Base-by-base conservation (phyloP, 108 stramenopile genomes). In the Halocafeteria seosinensis region DNA sequence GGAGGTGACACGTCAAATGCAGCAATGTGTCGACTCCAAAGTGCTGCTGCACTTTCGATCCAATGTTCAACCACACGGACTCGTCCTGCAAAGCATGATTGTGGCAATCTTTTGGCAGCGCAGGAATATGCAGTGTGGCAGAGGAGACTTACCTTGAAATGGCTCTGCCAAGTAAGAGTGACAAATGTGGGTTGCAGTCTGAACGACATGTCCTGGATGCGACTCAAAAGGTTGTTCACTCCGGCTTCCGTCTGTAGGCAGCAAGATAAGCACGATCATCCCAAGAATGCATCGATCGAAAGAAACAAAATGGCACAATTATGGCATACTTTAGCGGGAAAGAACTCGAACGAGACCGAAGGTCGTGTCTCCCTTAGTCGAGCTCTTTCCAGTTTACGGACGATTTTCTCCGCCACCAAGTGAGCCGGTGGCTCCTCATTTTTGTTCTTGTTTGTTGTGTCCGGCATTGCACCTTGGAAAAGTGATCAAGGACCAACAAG, bases 321-420 rank as follows among this genome's bases (percentile, higher is more conserved):
- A 27, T 3, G 6, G 6, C 37, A 30, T 50, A 25, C 62, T 17
- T 67, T 67, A 9, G 98, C 91, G 0, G 98, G 94, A 82, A 93
- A 99, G 77, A 89, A 99, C 78, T 99, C 98, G 36, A 96, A 55
- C 9, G 53, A 55, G 8, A 55, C 53, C 21, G 21, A 47, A 21
- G 42, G 17, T 47, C n/a, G n/a, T n/a, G n/a, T n/a, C n/a, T n/a
- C n/a, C n/a, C n/a, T n/a, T n/a, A n/a, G n/a, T n/a, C n/a, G n/a
- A n/a, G n/a, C n/a, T n/a, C n/a, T n/a, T n/a, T n/a, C n/a, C n/a
- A n/a, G n/a, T n/a, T n/a, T n/a, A n/a, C n/a, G n/a, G n/a, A n/a
- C n/a, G n/a, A n/a, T n/a, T n/a, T n/a, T n/a, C n/a, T n/a, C n/a
- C n/a, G n/a, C n/a, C n/a, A n/a, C n/a, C n/a, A n/a, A n/a, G n/a